Evolutionary conservation across 192 early-diverging fungal genomes (phyloP).

Genomic region (Mortierella alpina): DNA sequence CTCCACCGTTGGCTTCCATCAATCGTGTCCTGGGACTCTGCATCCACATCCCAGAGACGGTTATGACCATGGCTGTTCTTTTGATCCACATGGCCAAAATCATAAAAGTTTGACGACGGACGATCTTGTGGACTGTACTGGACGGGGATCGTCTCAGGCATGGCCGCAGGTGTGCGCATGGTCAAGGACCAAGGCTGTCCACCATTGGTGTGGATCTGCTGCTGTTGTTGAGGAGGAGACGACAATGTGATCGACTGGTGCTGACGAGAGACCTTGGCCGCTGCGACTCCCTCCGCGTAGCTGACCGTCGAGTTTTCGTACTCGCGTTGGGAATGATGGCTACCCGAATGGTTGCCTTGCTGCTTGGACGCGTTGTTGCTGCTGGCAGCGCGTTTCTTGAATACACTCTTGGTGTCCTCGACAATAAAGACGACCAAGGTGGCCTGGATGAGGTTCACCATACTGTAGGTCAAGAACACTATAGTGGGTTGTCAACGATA

Average conservation of each 20-base stretch:
- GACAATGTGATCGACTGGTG: not conserved
- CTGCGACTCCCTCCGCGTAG: constrained; percentile 32
- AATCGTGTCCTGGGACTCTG: constrained; percentile 32
- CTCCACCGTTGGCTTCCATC: constrained; percentile 28
- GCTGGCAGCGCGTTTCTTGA: constrained; percentile 34
- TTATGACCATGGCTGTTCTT: constrained; percentile 6
- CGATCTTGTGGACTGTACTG: constrained; percentile 20
- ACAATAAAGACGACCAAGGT: constrained; percentile 42
- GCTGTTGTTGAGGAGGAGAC: not conserved
- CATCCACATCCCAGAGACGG: constrained; percentile 30
- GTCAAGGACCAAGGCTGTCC: constrained; percentile 40
- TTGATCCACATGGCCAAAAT: constrained; percentile 11
- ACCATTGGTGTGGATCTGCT: no score
- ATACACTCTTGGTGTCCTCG: constrained; percentile 46
- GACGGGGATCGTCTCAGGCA: constrained; percentile 21
- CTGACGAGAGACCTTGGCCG: constrained; percentile 6
- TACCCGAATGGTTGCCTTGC: constrained; percentile 5
- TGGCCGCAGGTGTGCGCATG: constrained; percentile 25
- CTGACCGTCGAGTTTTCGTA: constrained; percentile 11
- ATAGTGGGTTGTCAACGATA: not conserved
- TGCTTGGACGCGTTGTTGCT: constrained; percentile 23
- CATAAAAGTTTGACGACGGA: constrained; percentile 19
- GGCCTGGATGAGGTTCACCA: constrained; percentile 47
- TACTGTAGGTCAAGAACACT: constrained; percentile 48
- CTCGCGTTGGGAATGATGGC: not conserved